These are phyloP conservation scores for Phytophthora pseudosyringae DNA, from an alignment of 352 stramenopile species.

Conservation along the genomic window DNA sequence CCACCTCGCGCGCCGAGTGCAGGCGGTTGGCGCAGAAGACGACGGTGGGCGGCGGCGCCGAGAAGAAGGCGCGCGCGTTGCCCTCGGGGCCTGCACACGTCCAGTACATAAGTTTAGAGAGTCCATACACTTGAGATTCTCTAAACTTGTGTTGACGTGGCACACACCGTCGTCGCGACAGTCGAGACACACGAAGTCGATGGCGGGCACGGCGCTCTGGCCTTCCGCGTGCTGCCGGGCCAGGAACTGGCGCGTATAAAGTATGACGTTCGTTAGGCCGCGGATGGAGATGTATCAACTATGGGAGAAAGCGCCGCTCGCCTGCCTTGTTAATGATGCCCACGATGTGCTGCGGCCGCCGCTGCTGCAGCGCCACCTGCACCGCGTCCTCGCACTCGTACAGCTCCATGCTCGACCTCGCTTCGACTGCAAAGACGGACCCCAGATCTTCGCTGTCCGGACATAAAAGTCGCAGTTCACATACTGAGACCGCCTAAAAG, in stretches of 20 bases:
- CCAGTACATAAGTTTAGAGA: constrained; percentile 1
- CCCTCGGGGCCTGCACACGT: constrained; percentile 66
- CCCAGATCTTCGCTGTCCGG: constrained; percentile 14
- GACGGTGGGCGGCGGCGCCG: constrained; percentile 76
- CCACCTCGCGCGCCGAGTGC: constrained; percentile 71
- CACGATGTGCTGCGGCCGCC: constrained; percentile 69
- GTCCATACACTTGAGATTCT: not conserved
- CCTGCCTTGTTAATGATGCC: constrained; percentile 79
- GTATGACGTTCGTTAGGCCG: not conserved
- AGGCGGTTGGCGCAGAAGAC: constrained; percentile 86
- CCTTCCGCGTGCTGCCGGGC: constrained; percentile 41
- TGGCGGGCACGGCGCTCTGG: constrained; percentile 28
- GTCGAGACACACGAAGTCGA: constrained; percentile 84
- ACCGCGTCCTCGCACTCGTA: constrained; percentile 84
- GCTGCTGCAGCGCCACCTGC: constrained; percentile 71
- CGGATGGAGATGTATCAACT: constrained; percentile 2
- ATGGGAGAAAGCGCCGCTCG: constrained; percentile 11
- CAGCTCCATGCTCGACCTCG: constrained; percentile 68
- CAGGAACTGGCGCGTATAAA: constrained; percentile 47
- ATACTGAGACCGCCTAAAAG: not conserved
- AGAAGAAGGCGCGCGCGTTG: constrained; percentile 84
- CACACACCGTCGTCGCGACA: constrained; percentile 68
- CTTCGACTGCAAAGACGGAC: not conserved
- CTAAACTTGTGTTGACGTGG: not conserved
- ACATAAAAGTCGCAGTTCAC: not conserved